Percentiles rank a stretch among this genome's conserved stretches.
Evolutionary conservation across 208 protist species (phyloP).

Genomic region (Kentomonas sorsogonicus): DNA sequence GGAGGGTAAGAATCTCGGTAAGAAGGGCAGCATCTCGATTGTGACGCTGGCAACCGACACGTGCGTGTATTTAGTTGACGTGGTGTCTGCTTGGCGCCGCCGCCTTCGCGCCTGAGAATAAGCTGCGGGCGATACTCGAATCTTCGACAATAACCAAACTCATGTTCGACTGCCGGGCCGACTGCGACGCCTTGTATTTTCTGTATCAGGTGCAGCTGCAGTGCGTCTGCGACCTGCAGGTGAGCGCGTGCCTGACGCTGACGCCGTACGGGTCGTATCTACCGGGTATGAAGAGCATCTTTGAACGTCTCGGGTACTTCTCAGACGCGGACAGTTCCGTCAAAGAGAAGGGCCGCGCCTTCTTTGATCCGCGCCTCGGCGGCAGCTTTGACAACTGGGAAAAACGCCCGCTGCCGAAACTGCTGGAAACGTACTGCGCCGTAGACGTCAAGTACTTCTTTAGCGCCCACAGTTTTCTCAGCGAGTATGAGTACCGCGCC

Average conservation of each 20-base stretch:
- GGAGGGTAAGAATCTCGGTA: slow-evolving; percentile 39
- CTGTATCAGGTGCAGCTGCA: slow-evolving; percentile 38
- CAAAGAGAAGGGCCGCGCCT: slow-evolving; percentile 32
- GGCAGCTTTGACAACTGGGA: slow-evolving; percentile 49
- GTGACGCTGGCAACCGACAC: slow-evolving; percentile 52
- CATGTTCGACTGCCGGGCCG: slow-evolving; percentile 66
- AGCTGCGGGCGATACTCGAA: slow-evolving; percentile 33
- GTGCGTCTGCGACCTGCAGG: slow-evolving; percentile 53
- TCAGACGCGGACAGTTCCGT: slow-evolving; percentile 24
- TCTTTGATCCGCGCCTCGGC: slow-evolving; percentile 40
- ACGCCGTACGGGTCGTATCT: slow-evolving; percentile 21
- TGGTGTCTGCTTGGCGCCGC: slow-evolving; percentile 34
- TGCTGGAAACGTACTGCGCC: slow-evolving; percentile 55
- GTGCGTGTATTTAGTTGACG: slow-evolving; percentile 50
- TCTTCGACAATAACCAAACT: slow-evolving; percentile 34
- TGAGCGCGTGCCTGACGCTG: slow-evolving; percentile 27
- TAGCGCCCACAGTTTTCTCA: slow-evolving; percentile 24
- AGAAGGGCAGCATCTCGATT: slow-evolving; percentile 41
- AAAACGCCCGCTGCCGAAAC: slow-evolving; percentile 30
- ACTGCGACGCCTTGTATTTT: slow-evolving; percentile 53
- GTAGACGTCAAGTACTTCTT: slow-evolving; percentile 70
- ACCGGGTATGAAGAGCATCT: slow-evolving; percentile 48
- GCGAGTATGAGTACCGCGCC: slow-evolving; percentile 19
- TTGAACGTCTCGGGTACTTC: slow-evolving; percentile 30
- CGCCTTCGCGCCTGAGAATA: slow-evolving; percentile 13